These are phyloP conservation scores for Leccinum sublutescens DNA, from an alignment of 768 basidiomycete genomes.

Conservation along the genomic window DNA sequence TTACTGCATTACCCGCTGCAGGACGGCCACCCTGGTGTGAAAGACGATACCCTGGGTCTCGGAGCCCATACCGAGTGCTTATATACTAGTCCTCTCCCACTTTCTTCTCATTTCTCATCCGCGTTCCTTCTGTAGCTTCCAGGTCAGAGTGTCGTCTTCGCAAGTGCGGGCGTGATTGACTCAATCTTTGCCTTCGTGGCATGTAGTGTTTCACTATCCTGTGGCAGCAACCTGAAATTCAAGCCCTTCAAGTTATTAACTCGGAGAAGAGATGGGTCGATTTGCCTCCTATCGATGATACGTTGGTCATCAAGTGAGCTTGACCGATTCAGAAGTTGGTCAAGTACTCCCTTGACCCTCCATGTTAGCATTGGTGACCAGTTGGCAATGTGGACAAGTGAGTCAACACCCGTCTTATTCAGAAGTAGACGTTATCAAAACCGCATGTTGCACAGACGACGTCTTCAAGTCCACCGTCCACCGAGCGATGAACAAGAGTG, in stretches of 20 bases:
- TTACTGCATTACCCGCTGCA: constrained; percentile 78
- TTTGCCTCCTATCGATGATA: constrained; percentile 73
- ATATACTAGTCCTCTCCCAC: not conserved
- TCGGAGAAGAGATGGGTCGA: constrained; percentile 75
- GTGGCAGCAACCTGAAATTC: constrained; percentile 71
- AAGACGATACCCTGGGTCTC: constrained; percentile 72
- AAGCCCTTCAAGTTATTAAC: constrained; percentile 83
- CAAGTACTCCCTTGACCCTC: constrained; percentile 22
- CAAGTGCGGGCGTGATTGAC: not conserved
- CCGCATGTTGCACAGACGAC: constrained; percentile 52
- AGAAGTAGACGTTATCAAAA: no score
- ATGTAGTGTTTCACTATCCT: constrained; percentile 82
- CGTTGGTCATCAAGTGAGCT: constrained; percentile 83
- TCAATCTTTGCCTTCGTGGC: not conserved
- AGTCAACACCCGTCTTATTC: constrained; percentile 11
- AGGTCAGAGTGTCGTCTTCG: constrained; percentile 29
- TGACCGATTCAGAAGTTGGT: not conserved
- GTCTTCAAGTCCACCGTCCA: constrained; percentile 90
- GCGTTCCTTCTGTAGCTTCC: constrained; percentile 33
- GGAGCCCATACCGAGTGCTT: constrained; percentile 76
- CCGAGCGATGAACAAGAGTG: constrained; percentile 76
- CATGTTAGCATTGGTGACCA: constrained; percentile 75
- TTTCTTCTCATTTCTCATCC: not conserved
- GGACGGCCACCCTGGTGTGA: constrained; percentile 42
- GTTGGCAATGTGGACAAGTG: constrained; percentile 88